Evolutionary conservation across 2,329 filamentous ascomycete genomes (phyloP).

Genomic region (Scedosporium boydii): DNA sequence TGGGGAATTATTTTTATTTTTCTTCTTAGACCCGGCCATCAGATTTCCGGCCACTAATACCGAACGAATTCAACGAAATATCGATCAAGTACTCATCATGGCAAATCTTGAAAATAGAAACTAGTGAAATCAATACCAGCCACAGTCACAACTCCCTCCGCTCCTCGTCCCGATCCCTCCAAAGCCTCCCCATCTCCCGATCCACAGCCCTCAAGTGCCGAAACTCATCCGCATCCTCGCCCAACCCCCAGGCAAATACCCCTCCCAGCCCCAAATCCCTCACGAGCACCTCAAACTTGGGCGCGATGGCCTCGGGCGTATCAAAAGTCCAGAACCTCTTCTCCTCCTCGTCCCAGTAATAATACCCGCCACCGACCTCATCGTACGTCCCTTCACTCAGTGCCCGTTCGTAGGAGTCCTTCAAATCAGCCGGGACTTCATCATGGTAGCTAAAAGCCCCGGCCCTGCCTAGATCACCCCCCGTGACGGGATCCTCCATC

Average conservation of each 20-base stretch:
- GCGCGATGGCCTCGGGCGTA: constrained; percentile 46
- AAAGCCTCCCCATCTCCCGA: constrained; percentile 6
- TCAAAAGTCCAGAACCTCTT: constrained; percentile 69
- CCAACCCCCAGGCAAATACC: constrained; percentile 67
- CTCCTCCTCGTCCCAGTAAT: constrained; percentile 53
- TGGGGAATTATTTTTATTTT: not conserved
- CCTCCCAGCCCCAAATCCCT: constrained; percentile 50
- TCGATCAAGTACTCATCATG: no score
- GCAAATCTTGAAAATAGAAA: no score
- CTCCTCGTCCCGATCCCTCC: not conserved
- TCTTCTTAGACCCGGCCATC: not conserved
- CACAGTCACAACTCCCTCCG: not conserved
- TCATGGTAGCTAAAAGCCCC: constrained; percentile 54
- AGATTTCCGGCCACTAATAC: not conserved
- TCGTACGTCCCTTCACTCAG: constrained; percentile 45
- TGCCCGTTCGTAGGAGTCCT: constrained; percentile 48
- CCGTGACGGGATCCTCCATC: constrained; percentile 49
- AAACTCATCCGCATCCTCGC: constrained; percentile 50
- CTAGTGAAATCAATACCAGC: not conserved
- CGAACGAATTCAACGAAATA: not conserved
- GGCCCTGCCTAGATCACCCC: constrained; percentile 46
- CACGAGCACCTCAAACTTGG: constrained; percentile 55
- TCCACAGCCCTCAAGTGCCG: constrained; percentile 24
- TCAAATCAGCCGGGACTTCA: constrained; percentile 40
- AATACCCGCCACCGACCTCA: constrained; percentile 49